These are phyloP conservation scores for Talaromyces sp. DNA, from an alignment of 2,329 filamentous ascomycete species.

Conservation along the genomic window DNA sequence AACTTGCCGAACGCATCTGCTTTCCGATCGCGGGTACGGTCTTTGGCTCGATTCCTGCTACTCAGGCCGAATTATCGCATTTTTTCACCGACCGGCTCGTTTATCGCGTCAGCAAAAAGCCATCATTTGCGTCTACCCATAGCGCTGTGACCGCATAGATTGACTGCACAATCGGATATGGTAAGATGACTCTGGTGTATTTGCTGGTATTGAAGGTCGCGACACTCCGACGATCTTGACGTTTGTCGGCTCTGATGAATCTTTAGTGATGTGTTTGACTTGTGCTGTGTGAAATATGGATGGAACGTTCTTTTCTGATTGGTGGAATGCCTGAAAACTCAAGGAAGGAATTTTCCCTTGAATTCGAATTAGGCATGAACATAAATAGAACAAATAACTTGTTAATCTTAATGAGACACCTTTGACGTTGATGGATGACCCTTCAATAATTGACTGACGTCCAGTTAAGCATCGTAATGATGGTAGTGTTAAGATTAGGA, in stretches of 20 bases:
- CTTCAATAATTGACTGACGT: neutral
- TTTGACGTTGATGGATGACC: neutral
- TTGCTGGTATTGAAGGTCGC: neutral
- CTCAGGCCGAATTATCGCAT: conserved; percentile 65
- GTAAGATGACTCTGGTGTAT: neutral
- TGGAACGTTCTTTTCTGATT: neutral
- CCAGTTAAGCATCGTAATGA: neutral
- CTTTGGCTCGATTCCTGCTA: conserved; percentile 64
- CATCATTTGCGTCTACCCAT: conserved; percentile 24
- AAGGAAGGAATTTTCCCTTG: neutral
- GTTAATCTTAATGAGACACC: neutral
- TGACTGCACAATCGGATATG: neutral
- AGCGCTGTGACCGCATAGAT: conserved; percentile 18
- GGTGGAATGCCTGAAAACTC: neutral
- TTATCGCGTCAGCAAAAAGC: conserved; percentile 71
- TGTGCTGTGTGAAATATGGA: neutral
- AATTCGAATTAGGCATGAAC: neutral
- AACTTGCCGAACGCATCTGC: conserved; percentile 60
- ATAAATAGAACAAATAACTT: neutral
- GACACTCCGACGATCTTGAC: neutral
- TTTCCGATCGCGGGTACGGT: conserved; percentile 65
- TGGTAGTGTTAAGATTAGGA: no score
- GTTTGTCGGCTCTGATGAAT: neutral
- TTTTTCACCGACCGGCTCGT: conserved; percentile 67
- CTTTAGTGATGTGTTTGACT: neutral